A percentile compares a stretch with the other conserved stretches of the same genome.
Conservation (phyloP, 352 stramenopile genomes). For the Globisporangium nodosum region DNA sequence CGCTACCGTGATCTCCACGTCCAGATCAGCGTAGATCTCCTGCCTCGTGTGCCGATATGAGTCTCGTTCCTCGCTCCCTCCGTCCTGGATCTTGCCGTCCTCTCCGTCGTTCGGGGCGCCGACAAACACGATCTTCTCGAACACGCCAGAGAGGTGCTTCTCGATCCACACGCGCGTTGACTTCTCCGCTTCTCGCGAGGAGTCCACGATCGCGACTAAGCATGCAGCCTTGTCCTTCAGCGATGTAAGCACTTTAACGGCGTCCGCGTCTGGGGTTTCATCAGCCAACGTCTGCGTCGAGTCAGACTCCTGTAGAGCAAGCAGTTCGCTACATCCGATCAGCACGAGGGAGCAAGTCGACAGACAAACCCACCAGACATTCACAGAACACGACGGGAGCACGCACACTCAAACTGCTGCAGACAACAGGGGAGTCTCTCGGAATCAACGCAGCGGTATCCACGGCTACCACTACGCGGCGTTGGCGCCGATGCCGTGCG, state of each 20-base stretch:
- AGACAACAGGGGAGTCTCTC: too few species aligned
- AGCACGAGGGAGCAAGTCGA: too few species aligned
- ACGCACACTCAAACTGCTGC: too few species aligned
- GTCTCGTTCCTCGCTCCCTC: too few species aligned
- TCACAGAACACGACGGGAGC: too few species aligned
- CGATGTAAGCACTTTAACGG: background rate
- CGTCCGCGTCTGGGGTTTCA: background rate
- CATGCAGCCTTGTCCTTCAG: background rate
- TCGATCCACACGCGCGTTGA: background rate
- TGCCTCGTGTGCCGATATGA: too few species aligned
- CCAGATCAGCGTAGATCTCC: background rate
- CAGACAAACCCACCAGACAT: too few species aligned
- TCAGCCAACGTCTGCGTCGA: background rate
- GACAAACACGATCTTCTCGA: background rate
- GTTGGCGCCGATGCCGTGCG: background rate
- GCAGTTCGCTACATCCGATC: too few species aligned
- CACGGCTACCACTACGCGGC: background rate
- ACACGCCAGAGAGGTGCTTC: background rate
- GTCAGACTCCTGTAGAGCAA: too few species aligned
- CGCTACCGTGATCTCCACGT: background rate
- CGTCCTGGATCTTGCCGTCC: too few species aligned
- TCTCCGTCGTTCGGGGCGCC: too few species aligned
- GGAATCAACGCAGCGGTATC: background rate
- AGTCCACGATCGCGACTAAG: background rate
- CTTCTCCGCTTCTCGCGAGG: background rate